Percentiles rank a stretch among this genome's conserved stretches.
Evolutionary conservation across 164 flowering plant genomes (phyloP).

Genomic region (Nymphaea colorata): DNA sequence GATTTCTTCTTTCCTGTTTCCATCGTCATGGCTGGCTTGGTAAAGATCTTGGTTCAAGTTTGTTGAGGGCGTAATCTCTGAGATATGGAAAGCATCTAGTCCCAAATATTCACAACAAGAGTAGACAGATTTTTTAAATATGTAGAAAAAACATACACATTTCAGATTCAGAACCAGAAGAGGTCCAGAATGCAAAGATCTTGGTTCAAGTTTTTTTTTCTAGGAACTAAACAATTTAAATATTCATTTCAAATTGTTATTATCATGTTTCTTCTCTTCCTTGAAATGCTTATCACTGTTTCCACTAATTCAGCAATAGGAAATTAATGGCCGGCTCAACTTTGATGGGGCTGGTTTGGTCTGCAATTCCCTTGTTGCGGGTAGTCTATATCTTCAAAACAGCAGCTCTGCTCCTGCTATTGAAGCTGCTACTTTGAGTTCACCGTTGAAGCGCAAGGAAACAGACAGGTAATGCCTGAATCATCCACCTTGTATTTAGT

Average conservation of each 20-base stretch:
- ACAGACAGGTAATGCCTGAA: slow-evolving; percentile 23
- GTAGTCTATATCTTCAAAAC: slow-evolving; percentile 64
- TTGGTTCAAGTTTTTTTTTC: too few species aligned
- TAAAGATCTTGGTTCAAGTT: too few species aligned
- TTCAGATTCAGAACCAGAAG: too few species aligned
- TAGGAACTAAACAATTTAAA: too few species aligned
- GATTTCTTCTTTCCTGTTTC: too few species aligned
- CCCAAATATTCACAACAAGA: too few species aligned
- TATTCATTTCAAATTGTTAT: neutral
- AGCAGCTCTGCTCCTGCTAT: slow-evolving; percentile 41
- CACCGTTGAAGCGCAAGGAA: slow-evolving; percentile 45
- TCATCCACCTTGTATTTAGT: neutral
- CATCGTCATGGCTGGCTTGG: too few species aligned
- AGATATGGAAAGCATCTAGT: too few species aligned
- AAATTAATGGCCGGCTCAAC: slow-evolving; percentile 55
- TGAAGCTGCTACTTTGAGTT: slow-evolving; percentile 7
- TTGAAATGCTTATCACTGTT: neutral
- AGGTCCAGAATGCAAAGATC: slow-evolving; percentile 30
- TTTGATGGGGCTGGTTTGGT: slow-evolving; percentile 80
- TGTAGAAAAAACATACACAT: too few species aligned
- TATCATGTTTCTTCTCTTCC: neutral
- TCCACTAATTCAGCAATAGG: slow-evolving; percentile 24
- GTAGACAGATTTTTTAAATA: too few species aligned
- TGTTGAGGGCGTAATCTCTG: too few species aligned
- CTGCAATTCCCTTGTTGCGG: slow-evolving; percentile 79